Evolutionary conservation across 164 flowering plant species (phyloP).

Genomic region (Litsea cubeba): DNA sequence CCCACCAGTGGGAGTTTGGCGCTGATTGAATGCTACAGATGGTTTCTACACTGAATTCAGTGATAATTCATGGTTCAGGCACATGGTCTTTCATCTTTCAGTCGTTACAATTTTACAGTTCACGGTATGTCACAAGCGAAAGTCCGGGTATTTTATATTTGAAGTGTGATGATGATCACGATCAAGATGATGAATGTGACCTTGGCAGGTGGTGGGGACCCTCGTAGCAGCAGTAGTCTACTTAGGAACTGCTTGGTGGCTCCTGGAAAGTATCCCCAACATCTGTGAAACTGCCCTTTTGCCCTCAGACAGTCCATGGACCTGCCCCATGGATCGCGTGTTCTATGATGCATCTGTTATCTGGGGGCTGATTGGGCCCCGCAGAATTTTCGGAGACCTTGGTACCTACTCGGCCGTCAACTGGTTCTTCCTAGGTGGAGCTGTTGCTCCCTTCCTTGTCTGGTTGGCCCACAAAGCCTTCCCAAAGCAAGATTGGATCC

Average conservation of each 20-base stretch:
- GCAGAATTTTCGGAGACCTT: conserved; percentile 65
- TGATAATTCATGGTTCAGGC: neutral
- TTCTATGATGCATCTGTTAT: conserved; percentile 86
- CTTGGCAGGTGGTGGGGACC: conserved; percentile 67
- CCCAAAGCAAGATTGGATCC: conserved; percentile 73
- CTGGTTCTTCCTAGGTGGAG: conserved; percentile 84
- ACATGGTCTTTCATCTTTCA: neutral
- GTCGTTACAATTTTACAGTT: neutral
- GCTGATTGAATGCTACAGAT: too few relatives aligned
- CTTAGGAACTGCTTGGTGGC: conserved; percentile 85
- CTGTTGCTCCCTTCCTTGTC: conserved; percentile 62
- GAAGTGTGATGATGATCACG: neutral
- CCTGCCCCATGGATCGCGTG: conserved; percentile 69
- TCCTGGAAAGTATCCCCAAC: conserved; percentile 60
- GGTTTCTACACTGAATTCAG: neutral
- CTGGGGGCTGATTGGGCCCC: conserved; percentile 88
- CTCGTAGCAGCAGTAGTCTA: conserved; percentile 55
- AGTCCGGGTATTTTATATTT: neutral
- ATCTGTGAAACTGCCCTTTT: conserved; percentile 44
- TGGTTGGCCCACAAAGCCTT: conserved; percentile 62
- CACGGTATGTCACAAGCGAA: neutral
- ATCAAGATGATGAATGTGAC: neutral
- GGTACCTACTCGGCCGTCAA: conserved; percentile 53
- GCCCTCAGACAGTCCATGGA: conserved; percentile 62
- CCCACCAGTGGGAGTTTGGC: neutral